Conservation (phyloP, 2,329 filamentous ascomycete genomes). For the Colletotrichum liaoningense region DNA sequence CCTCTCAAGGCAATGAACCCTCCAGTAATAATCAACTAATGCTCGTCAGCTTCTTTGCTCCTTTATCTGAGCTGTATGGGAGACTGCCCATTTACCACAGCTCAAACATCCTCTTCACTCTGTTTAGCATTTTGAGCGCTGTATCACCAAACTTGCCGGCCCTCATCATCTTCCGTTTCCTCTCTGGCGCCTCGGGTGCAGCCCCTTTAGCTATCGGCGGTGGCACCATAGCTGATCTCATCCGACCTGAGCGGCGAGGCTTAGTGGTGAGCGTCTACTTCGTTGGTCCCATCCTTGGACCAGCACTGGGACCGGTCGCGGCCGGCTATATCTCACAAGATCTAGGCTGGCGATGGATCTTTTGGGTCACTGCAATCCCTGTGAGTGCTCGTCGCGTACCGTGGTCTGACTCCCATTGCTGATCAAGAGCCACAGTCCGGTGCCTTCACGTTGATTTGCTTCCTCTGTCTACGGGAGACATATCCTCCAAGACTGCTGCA, state of each 20-base stretch:
- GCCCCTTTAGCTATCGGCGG: background rate
- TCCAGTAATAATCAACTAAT: background rate
- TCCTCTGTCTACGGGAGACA: background rate
- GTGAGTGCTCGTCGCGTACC: background rate
- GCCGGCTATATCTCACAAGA: background rate
- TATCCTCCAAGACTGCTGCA: background rate
- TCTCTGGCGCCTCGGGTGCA: background rate
- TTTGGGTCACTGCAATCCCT: background rate
- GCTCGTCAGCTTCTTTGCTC: constrained; percentile 58
- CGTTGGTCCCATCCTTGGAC: background rate
- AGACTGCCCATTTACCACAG: constrained; percentile 61
- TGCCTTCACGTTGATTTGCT: background rate
- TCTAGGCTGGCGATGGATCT: background rate
- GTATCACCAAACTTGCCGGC: background rate
- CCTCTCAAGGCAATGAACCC: background rate
- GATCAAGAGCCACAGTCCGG: background rate
- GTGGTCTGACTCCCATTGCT: background rate
- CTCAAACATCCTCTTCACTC: constrained; percentile 57
- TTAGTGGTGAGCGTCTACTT: background rate
- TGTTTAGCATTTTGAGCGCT: constrained; percentile 45
- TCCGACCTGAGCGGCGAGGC: background rate
- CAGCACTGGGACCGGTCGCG: background rate
- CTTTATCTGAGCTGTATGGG: constrained; percentile 70
- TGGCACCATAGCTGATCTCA: background rate
- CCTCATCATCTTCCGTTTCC: background rate